Conservation (phyloP, 1,284 basidiomycete species). For the Cerioporus squamosus region DNA sequence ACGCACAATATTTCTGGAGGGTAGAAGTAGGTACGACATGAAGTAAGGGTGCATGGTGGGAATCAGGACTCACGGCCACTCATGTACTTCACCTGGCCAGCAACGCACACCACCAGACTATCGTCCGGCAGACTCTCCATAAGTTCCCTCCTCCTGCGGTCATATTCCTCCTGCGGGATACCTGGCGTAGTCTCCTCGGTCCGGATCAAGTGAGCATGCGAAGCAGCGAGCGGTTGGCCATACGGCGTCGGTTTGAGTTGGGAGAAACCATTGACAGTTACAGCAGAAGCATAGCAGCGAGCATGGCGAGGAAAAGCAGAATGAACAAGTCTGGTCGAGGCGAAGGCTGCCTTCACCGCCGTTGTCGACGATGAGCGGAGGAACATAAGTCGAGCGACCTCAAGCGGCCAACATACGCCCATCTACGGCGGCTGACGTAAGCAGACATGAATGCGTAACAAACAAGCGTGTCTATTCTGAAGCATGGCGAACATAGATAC, state of each 20-base stretch:
- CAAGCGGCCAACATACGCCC: not conserved
- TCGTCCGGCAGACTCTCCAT: slow-evolving; percentile 82
- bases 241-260: slow-evolving; percentile 33
- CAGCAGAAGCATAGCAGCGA: slow-evolving; percentile 18
- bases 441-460: not conserved
- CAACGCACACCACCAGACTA: slow-evolving; percentile 80
- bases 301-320: not conserved
- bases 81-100: slow-evolving; percentile 87
- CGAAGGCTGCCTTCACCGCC: slow-evolving; percentile 16
- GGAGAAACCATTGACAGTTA: slow-evolving; percentile 18
- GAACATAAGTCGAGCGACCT: slow-evolving; percentile 17
- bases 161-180: slow-evolving; percentile 84
- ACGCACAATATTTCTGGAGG: slow-evolving; percentile 55
- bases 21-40: not conserved
- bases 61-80: slow-evolving; percentile 69
- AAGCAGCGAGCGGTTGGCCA: slow-evolving; percentile 35
- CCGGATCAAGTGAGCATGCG: slow-evolving; percentile 37
- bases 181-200: slow-evolving; percentile 82
- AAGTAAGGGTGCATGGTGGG: not conserved
- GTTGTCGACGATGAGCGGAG: slow-evolving; percentile 19
- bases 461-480: too few relatives aligned
- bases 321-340: slow-evolving; percentile 4
- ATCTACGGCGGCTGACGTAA: slow-evolving; percentile 9
- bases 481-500: too few relatives aligned
- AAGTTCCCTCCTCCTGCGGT: slow-evolving; percentile 70